These are phyloP conservation scores for Hansfordia pulvinata DNA, from an alignment of 2,329 filamentous ascomycete genomes.

Conservation along the genomic window DNA sequence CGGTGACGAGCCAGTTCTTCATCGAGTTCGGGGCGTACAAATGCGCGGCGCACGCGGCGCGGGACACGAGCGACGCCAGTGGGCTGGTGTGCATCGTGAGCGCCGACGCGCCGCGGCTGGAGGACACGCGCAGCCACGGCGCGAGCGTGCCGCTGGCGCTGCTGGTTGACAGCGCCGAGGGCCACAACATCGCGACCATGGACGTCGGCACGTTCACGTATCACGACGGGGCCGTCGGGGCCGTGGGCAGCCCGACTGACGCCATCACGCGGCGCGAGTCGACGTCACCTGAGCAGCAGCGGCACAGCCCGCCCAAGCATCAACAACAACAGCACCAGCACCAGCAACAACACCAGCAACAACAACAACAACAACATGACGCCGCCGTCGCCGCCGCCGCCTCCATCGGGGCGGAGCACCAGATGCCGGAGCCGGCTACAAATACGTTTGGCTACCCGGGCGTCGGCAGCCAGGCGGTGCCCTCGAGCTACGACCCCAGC, in stretches of 20 bases:
- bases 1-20: conserved; percentile 45
- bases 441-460: conserved; percentile 43
- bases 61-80: conserved; percentile 40
- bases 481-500: conserved; percentile 21
- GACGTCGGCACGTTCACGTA: conserved; percentile 31
- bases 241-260: conserved; percentile 21
- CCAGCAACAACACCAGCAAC: conserved; percentile 17
- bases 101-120: conserved; percentile 52
- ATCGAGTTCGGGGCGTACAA: conserved; percentile 70
- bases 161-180: conserved; percentile 34
- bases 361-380: no score
- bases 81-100: conserved; percentile 60
- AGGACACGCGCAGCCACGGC: conserved; percentile 33
- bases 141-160: conserved; percentile 42
- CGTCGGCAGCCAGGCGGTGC: conserved; percentile 32
- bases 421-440: conserved; percentile 34
- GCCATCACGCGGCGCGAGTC: conserved; percentile 24
- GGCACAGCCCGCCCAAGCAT: conserved; percentile 24
- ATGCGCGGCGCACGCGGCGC: conserved; percentile 52
- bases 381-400: conserved; percentile 12
- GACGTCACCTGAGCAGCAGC: conserved; percentile 26
- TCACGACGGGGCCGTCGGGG: conserved; percentile 21
- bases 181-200: conserved; percentile 37
- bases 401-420: conserved; percentile 13
- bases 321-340: conserved; percentile 16